Evolutionary conservation across 345 rosid species (phyloP).

Genomic region (Euclidium syriacum): DNA sequence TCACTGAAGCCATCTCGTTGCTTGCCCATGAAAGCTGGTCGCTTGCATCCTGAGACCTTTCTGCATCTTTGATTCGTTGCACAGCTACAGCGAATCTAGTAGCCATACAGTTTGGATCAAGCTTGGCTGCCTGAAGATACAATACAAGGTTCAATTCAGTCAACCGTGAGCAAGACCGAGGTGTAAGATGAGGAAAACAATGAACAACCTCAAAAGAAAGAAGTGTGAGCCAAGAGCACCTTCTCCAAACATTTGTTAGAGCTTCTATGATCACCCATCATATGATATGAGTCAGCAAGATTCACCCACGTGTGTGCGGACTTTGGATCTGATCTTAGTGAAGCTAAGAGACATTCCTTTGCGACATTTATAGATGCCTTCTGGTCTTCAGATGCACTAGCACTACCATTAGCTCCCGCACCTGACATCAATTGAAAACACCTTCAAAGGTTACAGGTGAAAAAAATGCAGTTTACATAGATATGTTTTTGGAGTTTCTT

Average conservation of each 20-base stretch:
- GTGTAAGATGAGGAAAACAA: conserved; percentile 35
- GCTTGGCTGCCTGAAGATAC: conserved; percentile 74
- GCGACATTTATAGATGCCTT: conserved; percentile 62
- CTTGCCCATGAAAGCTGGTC: conserved; percentile 91
- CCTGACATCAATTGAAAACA: conserved; percentile 39
- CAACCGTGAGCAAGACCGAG: neutral
- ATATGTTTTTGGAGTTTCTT: conserved; percentile 6
- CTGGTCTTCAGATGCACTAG: conserved; percentile 52
- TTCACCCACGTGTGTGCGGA: conserved; percentile 87
- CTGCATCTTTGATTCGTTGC: conserved; percentile 84
- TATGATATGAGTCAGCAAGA: conserved; percentile 75
- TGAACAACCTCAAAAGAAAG: conserved; percentile 49
- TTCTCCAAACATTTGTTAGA: conserved; percentile 97
- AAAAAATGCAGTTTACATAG: neutral
- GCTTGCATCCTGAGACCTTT: conserved; percentile 86
- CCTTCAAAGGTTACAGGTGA: neutral
- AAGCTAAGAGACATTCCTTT: conserved; percentile 73
- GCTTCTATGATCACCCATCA: conserved; percentile 76
- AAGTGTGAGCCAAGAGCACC: conserved; percentile 70
- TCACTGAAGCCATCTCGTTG: conserved; percentile 93
- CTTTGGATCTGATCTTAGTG: conserved; percentile 72
- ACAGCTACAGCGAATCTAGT: conserved; percentile 91
- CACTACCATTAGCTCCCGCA: conserved; percentile 76
- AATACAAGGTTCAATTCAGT: conserved; percentile 7
- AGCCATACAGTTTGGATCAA: conserved; percentile 93